Base-by-base conservation (phyloP, 1,139 yeast species). In the Eremothecium gossypii region DNA sequence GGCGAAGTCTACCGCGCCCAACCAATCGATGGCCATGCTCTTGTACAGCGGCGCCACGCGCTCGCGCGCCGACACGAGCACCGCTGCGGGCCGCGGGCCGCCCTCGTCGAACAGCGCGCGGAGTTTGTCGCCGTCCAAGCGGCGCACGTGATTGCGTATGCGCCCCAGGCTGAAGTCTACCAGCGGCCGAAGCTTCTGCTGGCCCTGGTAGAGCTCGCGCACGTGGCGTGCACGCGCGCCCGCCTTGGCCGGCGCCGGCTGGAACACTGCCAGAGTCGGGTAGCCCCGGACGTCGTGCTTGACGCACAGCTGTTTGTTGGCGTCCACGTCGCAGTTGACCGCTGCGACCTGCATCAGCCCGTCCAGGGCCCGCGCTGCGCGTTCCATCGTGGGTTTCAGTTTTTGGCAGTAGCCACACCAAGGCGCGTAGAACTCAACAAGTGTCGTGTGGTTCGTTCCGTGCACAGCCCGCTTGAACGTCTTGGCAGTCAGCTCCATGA, bases 371-470 rank as follows among this genome's bases (percentile, higher is more conserved):
- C 74, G 75, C 9, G 86, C 95, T 14, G 82, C 76, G 54, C 79
- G 81, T 44, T 69, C 68, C 59, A 70, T 82, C 1, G 76, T 69
- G 2, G 76, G 74, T 48, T 72, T 70, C 46, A 83, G 61, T 46
- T 76, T 71, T 49, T 75, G 70, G 55, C 93, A 83, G 57, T 82
- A 77, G 1, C 89, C 87, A 68, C 97, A 91, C 97, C 97, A 91
- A 31, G 97, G 97, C 4, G 97, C 97, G 61, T 91, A 91, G 60
- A 89, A 91, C 63, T 87, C 89, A 13, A 91, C 93, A 6, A 89
- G 67, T 2, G 95, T 67, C 2, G 95, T 82, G 52, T 85, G 83
- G 59, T 86, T 85, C 7, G 93, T 70, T 32, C 68, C 63, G 39
- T 77, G 69, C 3, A 89, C 77, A 39, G 78, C 81, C 48, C 74